Base-by-base conservation (phyloP, 129 eudicot genomes). In the Centaurea solstitialis region DNA sequence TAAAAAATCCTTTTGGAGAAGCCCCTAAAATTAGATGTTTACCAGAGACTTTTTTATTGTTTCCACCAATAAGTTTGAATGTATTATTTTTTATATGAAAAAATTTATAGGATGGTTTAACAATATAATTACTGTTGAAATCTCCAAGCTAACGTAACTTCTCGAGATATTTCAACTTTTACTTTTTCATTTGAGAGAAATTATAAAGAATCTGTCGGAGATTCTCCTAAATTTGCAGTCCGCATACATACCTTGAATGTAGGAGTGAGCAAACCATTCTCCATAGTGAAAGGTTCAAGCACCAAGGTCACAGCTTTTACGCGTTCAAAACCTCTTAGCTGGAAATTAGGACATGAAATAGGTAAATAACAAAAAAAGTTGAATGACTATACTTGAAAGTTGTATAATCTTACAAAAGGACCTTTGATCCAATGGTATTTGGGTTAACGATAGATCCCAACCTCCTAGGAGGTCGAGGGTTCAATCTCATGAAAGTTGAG, bases 211-310 rank as follows among this genome's bases (percentile, higher is more conserved):
- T 15, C 20, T 5, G 21, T 35, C 7, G 7, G 13, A 66, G 21
- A 40, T 69, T 39, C 4, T 21, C 4, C 9, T 35, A 0, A 76
- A n/a, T 20, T 76, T 39, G 18, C 24, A 26, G 30, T 64, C 2
- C 38, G 35, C 40, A 33, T 8, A 71, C 82, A 72, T 67, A 57
- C 92, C 92, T 88, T 88, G 20, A 86, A 83, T 13, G 92, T 88
- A n/a, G 89, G 92, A 28, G 92, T 88, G 53, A 88, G 84, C 57
- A 88, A 82, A 47, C 88, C 92, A 64, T 85, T 87, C 81, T 87
- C 91, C 77, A 84, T 11, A 2, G 88, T 77, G 74, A 87, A 85
- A 15, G 88, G 91, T 75, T 81, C 91, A 38, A 72, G 82, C 72
- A 84, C 85, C 71, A 87, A 80, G 5, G 88, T 80, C 67, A 88